These are phyloP conservation scores for Alternaria panax DNA, from an alignment of 2,329 filamentous ascomycete genomes.

Conservation along the genomic window DNA sequence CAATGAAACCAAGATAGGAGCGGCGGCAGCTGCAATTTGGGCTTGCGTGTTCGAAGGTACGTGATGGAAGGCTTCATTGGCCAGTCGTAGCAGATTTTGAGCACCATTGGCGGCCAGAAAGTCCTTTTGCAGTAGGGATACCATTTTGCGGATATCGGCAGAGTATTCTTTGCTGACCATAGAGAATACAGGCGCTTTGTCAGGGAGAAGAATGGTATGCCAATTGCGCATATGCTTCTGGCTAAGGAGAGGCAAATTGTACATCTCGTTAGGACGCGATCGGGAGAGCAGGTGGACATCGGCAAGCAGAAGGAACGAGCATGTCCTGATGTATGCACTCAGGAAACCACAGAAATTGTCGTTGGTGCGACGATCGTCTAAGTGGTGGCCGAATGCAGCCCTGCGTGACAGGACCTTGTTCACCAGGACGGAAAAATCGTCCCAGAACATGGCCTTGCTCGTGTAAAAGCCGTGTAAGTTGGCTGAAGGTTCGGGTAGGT, in stretches of 20 bases:
- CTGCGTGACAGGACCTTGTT: conserved; percentile 38
- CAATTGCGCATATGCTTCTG: conserved; percentile 41
- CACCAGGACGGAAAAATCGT: conserved; percentile 41
- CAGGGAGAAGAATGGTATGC: conserved; percentile 31
- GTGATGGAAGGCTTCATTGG: conserved; percentile 30
- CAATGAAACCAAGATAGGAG: conserved; percentile 31
- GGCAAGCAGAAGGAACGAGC: conserved; percentile 34
- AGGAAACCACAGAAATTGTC: conserved; percentile 39
- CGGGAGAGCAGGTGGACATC: conserved; percentile 35
- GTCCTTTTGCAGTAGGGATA: conserved; percentile 25
- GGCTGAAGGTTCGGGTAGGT: conserved; percentile 32
- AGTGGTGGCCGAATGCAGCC: conserved; percentile 39
- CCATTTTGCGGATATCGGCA: conserved; percentile 29
- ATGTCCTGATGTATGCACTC: conserved; percentile 38
- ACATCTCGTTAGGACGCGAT: conserved; percentile 23
- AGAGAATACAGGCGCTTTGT: conserved; percentile 34
- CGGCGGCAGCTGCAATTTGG: conserved; percentile 23
- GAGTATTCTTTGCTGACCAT: conserved; percentile 40
- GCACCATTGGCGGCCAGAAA: conserved; percentile 39
- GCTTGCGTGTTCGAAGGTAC: conserved; percentile 24
- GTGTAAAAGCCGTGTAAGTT: conserved; percentile 35
- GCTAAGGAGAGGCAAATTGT: conserved; percentile 30
- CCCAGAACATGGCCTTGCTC: conserved; percentile 44
- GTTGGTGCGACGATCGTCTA: conserved; percentile 34
- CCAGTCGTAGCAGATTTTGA: conserved; percentile 34